Percentiles rank a stretch among this genome's conserved stretches.
phyloP scores from a whole-genome alignment of 345 rosid genomes.

The Euphorbia pulcherrima region DNA sequence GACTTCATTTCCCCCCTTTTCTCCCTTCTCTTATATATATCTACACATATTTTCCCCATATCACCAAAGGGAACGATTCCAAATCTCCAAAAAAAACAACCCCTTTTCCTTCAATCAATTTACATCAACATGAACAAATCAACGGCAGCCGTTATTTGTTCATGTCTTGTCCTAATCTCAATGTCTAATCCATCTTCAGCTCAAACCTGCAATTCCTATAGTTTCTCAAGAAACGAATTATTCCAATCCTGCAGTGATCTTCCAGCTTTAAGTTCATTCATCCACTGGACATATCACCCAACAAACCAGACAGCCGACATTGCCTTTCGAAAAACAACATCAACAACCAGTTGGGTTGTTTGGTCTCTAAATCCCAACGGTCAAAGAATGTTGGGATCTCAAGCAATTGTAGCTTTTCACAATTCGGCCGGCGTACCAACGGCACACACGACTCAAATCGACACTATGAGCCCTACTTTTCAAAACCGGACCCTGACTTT shows the following conservation, averaged over 20 bases:
- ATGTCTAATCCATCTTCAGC: not conserved
- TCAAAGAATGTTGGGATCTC: conserved; percentile 24
- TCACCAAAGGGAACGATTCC: too few relatives aligned
- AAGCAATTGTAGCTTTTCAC: conserved; percentile 27
- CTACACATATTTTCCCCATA: not conserved
- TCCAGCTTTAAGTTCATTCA: not conserved
- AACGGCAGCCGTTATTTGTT: not conserved
- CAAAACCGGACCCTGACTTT: conserved; percentile 20
- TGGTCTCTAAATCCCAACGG: conserved; percentile 29
- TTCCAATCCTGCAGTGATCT: not conserved
- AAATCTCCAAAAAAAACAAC: too few relatives aligned
- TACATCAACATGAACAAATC: not conserved
- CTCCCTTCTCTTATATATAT: not conserved
- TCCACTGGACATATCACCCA: conserved; percentile 7
- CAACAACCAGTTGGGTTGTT: conserved; percentile 24
- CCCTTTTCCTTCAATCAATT: not conserved
- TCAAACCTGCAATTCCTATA: not conserved
- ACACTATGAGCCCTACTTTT: conserved; percentile 17
- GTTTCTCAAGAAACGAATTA: not conserved
- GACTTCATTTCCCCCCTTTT: not conserved
- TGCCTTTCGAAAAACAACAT: conserved; percentile 1
- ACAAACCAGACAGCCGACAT: not conserved
- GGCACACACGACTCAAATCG: conserved; percentile 22
- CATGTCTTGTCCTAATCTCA: not conserved
- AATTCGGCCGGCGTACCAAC: conserved; percentile 8